These are phyloP conservation scores for Flaveria ramosissima DNA, from an alignment of 129 eudicot genomes.

Conservation along the genomic window DNA sequence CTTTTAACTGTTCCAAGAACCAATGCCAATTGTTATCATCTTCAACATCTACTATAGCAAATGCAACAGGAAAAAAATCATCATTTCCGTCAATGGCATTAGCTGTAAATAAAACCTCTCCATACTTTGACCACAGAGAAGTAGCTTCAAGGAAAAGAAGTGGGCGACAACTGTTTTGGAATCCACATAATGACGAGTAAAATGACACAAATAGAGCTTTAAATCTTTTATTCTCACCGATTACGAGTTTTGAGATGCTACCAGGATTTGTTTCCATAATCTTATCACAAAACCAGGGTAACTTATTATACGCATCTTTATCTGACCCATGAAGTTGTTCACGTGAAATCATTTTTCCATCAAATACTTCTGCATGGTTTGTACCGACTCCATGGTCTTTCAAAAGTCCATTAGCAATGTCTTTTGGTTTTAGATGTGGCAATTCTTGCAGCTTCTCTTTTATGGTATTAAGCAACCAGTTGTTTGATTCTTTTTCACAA, in stretches of 20 bases:
- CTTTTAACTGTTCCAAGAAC: slow-evolving; percentile 63
- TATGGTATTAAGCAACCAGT: slow-evolving; percentile 57
- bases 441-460: slow-evolving; percentile 59
- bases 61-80: slow-evolving; percentile 75
- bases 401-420: slow-evolving; percentile 55
- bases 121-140: slow-evolving; percentile 59
- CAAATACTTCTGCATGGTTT: slow-evolving; percentile 43
- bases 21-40: slow-evolving; percentile 65
- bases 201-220: slow-evolving; percentile 59
- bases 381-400: slow-evolving; percentile 48
- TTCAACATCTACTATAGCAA: slow-evolving; percentile 64
- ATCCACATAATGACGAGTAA: slow-evolving; percentile 52
- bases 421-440: slow-evolving; percentile 62
- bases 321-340: slow-evolving; percentile 67
- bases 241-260: slow-evolving; percentile 50
- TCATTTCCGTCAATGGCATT: slow-evolving; percentile 82
- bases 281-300: slow-evolving; percentile 66
- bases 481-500: slow-evolving; percentile 58
- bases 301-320: slow-evolving; percentile 59
- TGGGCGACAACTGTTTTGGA: slow-evolving; percentile 66
- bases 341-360: slow-evolving; percentile 44
- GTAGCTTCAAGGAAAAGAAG: slow-evolving; percentile 79
- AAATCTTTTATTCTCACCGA: slow-evolving; percentile 59
- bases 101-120: slow-evolving; percentile 69
- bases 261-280: slow-evolving; percentile 68